Base-by-base conservation (phyloP, 2,329 filamentous ascomycete genomes). In the Diaporthe citriasiana region DNA sequence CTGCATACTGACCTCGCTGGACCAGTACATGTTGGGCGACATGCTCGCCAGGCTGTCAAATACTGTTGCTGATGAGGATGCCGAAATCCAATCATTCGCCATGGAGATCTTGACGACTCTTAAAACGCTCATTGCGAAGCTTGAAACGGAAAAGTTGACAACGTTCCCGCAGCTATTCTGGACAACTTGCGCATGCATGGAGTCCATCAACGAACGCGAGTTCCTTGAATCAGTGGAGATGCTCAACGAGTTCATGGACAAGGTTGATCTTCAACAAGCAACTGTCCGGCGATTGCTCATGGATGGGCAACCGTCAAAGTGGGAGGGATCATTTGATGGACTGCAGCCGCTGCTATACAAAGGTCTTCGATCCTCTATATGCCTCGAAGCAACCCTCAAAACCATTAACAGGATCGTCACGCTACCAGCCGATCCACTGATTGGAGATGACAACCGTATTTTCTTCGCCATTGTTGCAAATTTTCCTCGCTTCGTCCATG, bases 71-170 rank as follows among this genome's bases (percentile, higher is more conserved):
- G 96, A 98, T 77, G 95, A 98, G 78, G 95, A 98, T 79, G 90
- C 92, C 0, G 96, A 98, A 83, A 97, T 98, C 71, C 95, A 98
- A 79, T 96, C 95, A 0, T 99, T 99, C 80, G 97, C 97, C 0
- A 96, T 98, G 93, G 97, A 99, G 81, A 98, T 99, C 73, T 84
- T 99, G 70, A 98, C 95, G 0, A 99, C 97, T 0, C 83, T 99
- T 69, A 95, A 97, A 80, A 95, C 95, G 0, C 93, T 99, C 57
- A 97, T 99, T 73, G 90, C 92, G 77, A 97, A 96, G 72, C 86
- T 98, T 38, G 92, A 95, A 27, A 88, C 93, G 0, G 90, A 93
- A 50, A 93, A 95, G 80, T 87, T 99, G 2, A 84, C 97, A 63
- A 91, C 92, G n/a, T 98, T 98, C 77, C 97, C 97, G 1, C 96